Base-by-base conservation (phyloP, 2,329 filamentous ascomycete species). In the Kalmusia sp. region DNA sequence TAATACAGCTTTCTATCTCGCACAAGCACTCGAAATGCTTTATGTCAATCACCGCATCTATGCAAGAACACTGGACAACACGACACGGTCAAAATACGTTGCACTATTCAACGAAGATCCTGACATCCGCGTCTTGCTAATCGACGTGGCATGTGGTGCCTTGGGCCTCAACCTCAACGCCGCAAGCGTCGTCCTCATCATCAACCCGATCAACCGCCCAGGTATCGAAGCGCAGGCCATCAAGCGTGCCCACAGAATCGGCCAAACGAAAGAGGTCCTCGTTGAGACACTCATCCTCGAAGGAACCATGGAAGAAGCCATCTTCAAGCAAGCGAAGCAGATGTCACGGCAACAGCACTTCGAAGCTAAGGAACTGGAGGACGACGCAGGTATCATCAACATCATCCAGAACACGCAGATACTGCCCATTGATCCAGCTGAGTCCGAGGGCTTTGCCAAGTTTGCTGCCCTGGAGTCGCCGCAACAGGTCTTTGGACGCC, bases 101-200 rank as follows among this genome's bases (percentile, higher is more conserved):
- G 84, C 87, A 0, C 84, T 87, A 0, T 97, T 97, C 74, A 91
- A 93, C 57, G 78, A 87, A 35, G 86, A 85, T 15, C 76, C 82
- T 0, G 82, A 83, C 6, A 87, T 93, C 50, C 84, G 91, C 5
- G 91, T 97, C 0, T 78, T 97, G 2, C 80, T 97, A 1, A 96
- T 97, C 89, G 92, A 96, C 67, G 84, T 97, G n/a, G 86, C 85
- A 1, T 91, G 95, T 68, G 93, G 93, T 25, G 91, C 93, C 0
- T 91, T 93, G 56, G 93, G 93, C 0, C 80, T 98, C 0, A 93
- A 97, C 68, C 87, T 97, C 72, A 87, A 87, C 46, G 87, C 85
- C 9, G 93, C 93, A 1, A 95, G 90, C 4, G 81, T 93, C 2
- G 88, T 98, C 8, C 96, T 92, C 74, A 97, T 98, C 58, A 83